phyloP scores from a whole-genome alignment of 208 protist species.

The Acanthamoeba royreba region DNA sequence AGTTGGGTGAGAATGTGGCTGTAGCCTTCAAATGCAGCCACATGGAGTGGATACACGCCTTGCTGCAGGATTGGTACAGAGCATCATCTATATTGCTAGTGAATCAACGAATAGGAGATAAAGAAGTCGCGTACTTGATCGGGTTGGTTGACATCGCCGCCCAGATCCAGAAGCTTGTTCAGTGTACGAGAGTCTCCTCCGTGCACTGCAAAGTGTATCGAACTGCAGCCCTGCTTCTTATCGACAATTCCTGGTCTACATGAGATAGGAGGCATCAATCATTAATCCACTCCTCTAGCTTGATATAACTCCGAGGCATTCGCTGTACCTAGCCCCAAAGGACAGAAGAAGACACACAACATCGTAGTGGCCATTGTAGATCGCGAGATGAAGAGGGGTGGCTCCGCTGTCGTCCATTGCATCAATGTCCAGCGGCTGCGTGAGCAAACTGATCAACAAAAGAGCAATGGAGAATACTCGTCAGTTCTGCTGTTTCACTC shows the following conservation, averaged over 20 bases:
- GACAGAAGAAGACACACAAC: background rate
- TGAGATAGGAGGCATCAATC: no score
- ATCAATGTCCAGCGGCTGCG: background rate
- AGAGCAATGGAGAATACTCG: no score
- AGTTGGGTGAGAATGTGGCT: background rate
- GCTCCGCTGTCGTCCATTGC: background rate
- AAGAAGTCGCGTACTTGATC: background rate
- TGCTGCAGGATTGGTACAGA: background rate
- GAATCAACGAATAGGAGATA: background rate
- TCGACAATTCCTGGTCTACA: no score
- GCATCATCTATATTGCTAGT: background rate
- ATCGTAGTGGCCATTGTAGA: background rate
- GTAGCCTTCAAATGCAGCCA: background rate
- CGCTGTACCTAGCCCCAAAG: background rate
- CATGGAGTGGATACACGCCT: background rate
- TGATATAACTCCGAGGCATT: no score
- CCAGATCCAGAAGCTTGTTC: background rate
- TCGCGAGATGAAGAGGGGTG: background rate
- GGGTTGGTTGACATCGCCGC: background rate
- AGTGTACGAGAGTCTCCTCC: background rate
- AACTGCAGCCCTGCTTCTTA: background rate
- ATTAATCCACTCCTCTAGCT: no score
- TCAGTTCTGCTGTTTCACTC: no score
- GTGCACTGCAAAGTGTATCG: background rate
- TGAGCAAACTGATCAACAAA: background rate